phyloP scores from a whole-genome alignment of 1,284 basidiomycete genomes.

The Coniophora puteana region DNA sequence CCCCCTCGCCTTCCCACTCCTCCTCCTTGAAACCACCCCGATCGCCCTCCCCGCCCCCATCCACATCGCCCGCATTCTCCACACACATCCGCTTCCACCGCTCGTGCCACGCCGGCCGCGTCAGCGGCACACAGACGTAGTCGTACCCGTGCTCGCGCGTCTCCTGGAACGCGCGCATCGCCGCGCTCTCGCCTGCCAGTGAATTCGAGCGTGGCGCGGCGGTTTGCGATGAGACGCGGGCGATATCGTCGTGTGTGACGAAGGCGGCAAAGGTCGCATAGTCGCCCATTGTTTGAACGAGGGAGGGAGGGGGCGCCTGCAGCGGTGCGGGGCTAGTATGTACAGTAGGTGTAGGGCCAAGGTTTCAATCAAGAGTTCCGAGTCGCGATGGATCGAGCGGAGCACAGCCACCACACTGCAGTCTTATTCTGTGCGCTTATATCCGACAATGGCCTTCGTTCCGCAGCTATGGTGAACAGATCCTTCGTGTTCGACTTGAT shows the following conservation, averaged over 20 bases:
- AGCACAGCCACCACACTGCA: too few species aligned
- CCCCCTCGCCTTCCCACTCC: constrained; percentile 47
- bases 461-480: too few species aligned
- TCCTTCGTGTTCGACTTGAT: too few species aligned
- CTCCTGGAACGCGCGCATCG: constrained; percentile 46
- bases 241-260: constrained; percentile 38
- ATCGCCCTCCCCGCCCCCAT: constrained; percentile 43
- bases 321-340: too few species aligned
- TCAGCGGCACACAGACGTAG: constrained; percentile 76
- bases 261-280: constrained; percentile 32
- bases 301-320: constrained; percentile 3
- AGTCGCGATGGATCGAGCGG: too few species aligned
- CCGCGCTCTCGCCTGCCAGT: constrained; percentile 43
- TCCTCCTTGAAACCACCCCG: constrained; percentile 35
- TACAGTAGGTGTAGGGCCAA: too few species aligned
- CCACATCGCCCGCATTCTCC: constrained; percentile 40
- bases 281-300: constrained; percentile 17
- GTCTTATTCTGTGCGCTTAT: too few species aligned
- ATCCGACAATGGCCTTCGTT: too few species aligned
- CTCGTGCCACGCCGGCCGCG: constrained; percentile 83
- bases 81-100: constrained; percentile 92
- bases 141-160: constrained; percentile 60
- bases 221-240: constrained; percentile 14
- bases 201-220: constrained; percentile 16
- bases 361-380: too few species aligned